phyloP scores from a whole-genome alignment of 2,329 filamentous ascomycete genomes.

The Reticulascus tulasneorum region DNA sequence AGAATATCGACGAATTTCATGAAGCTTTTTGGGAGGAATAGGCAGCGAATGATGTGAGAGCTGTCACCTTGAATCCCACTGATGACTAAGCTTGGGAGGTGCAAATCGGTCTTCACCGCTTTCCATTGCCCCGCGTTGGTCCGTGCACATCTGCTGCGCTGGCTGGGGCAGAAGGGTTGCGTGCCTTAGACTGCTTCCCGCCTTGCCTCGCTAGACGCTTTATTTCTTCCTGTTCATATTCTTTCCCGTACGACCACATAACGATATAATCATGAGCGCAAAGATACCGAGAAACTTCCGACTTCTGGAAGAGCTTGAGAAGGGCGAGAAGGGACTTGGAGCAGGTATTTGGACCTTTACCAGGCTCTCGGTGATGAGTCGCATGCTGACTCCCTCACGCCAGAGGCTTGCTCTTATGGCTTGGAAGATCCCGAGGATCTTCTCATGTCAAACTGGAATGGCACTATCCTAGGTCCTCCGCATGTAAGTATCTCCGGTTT shows the following conservation, averaged over 20 bases:
- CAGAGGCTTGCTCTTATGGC: conserved; percentile 96
- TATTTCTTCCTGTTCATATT: conserved; percentile 6
- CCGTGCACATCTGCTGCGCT: background rate
- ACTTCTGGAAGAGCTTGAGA: conserved; percentile 94
- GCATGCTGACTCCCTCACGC: conserved; percentile 5
- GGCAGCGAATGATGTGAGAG: no score
- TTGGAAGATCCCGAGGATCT: conserved; percentile 91
- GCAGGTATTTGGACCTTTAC: conserved; percentile 57
- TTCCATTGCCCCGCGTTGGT: conserved; percentile 8
- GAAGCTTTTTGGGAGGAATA: no score
- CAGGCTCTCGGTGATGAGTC: background rate
- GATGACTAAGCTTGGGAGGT: conserved; percentile 13
- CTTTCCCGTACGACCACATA: conserved; percentile 7
- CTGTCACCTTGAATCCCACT: conserved; percentile 14
- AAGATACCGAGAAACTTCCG: conserved; percentile 93
- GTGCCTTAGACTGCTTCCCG: background rate
- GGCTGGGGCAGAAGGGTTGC: no score
- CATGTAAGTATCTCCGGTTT: conserved; percentile 62
- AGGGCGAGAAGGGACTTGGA: conserved; percentile 95
- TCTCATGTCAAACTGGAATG: conserved; percentile 98
- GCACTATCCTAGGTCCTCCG: conserved; percentile 92
- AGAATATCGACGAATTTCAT: no score
- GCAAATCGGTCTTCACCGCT: background rate
- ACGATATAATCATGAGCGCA: conserved; percentile 28
- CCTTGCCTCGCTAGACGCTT: background rate